These are phyloP conservation scores for Craspedostauros australis DNA, from an alignment of 108 stramenopile species.

Conservation along the genomic window DNA sequence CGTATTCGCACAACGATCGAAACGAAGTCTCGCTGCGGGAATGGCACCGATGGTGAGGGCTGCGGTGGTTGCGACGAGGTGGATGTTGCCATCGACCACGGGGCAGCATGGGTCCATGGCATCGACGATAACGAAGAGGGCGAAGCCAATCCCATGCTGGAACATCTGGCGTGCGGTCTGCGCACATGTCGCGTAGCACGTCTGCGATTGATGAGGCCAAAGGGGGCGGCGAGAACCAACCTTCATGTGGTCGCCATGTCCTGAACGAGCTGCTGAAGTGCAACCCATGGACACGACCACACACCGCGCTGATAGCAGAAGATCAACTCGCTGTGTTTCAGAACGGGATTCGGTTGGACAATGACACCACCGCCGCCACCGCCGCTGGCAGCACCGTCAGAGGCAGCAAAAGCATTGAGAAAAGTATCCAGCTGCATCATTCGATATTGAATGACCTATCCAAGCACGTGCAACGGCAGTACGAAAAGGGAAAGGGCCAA, in stretches of 20 bases:
- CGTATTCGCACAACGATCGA: constrained; percentile 22
- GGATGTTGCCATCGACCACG: constrained; percentile 26
- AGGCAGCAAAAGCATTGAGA: background rate
- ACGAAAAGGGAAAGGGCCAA: constrained; percentile 16
- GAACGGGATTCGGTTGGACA: constrained; percentile 8
- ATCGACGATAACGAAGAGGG: constrained; percentile 12
- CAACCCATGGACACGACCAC: constrained; percentile 48
- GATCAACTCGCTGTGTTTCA: constrained; percentile 19
- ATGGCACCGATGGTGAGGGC: background rate
- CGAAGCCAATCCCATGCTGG: constrained; percentile 39
- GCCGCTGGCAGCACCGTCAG: no score
- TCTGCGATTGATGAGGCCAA: constrained; percentile 15
- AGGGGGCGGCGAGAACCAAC: background rate
- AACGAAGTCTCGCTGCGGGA: background rate
- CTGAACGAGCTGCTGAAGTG: constrained; percentile 26
- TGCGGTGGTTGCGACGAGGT: background rate
- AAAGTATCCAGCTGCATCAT: constrained; percentile 27
- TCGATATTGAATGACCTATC: constrained; percentile 9
- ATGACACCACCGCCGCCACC: constrained; percentile 1
- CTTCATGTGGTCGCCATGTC: background rate
- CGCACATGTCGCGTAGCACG: no score
- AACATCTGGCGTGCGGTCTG: no score
- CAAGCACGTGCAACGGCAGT: constrained; percentile 9
- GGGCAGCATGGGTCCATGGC: constrained; percentile 60
- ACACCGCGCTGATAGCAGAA: constrained; percentile 20